Conservation (phyloP, 441 rosid genomes). For the Erodium texanum region DNA sequence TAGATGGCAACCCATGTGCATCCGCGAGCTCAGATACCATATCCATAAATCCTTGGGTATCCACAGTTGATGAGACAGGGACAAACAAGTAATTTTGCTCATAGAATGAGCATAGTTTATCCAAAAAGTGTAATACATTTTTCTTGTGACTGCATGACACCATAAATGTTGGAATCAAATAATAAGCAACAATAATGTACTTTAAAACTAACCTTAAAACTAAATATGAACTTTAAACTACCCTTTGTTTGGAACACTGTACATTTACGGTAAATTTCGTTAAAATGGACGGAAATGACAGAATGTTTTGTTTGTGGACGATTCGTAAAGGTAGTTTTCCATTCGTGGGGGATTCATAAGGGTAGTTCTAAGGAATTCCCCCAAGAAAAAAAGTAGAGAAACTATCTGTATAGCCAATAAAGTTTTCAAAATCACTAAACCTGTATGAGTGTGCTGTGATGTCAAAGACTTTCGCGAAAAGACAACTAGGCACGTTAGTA, state of each 20-base stretch:
- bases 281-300: too few relatives aligned
- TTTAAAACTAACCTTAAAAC: too few relatives aligned
- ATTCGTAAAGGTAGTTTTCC: too few relatives aligned
- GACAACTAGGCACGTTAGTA: slow-evolving; percentile 42
- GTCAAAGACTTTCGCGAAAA: slow-evolving; percentile 60
- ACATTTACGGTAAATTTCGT: too few relatives aligned
- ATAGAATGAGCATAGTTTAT: slow-evolving; percentile 58
- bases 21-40: slow-evolving; percentile 66
- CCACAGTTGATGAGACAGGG: slow-evolving; percentile 42
- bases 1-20: slow-evolving; percentile 55
- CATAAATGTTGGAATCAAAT: slow-evolving; percentile 20
- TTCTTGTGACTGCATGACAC: slow-evolving; percentile 59
- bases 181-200: slow-evolving; percentile 3
- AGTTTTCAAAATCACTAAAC: slow-evolving; percentile 32
- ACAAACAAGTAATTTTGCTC: slow-evolving; percentile 46
- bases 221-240: too few relatives aligned
- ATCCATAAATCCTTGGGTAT: slow-evolving; percentile 41
- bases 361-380: too few relatives aligned
- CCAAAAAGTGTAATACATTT: slow-evolving; percentile 63
- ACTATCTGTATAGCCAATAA: not conserved
- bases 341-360: too few relatives aligned
- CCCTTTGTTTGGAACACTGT: too few relatives aligned
- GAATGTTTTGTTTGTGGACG: too few relatives aligned
- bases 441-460: slow-evolving; percentile 61
- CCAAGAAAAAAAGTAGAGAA: not conserved